A percentile compares a stretch with the other conserved stretches of the same genome.
These are phyloP conservation scores for Melastoma malabathricum DNA, from an alignment of 345 rosid genomes.

Conservation along the genomic window DNA sequence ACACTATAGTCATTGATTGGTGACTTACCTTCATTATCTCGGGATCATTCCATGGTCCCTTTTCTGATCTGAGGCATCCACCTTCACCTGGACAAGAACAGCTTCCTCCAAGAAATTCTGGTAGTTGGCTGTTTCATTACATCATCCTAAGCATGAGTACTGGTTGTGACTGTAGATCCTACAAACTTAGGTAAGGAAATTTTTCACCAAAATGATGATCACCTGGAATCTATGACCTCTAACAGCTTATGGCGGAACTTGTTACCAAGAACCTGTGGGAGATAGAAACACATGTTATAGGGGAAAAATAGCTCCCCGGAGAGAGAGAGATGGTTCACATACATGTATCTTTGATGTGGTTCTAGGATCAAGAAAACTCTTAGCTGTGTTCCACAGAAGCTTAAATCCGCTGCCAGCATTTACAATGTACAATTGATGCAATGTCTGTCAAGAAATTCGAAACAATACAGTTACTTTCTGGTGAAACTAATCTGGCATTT, in stretches of 20 bases:
- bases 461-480: neutral
- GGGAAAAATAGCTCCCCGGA: neutral
- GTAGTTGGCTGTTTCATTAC: constrained; percentile 63
- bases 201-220: neutral
- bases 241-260: constrained; percentile 58
- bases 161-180: neutral
- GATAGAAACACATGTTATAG: constrained; percentile 11
- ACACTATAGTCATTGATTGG: constrained; percentile 4
- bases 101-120: constrained; percentile 87
- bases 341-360: constrained; percentile 90
- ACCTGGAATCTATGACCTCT: constrained; percentile 81
- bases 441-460: constrained; percentile 36
- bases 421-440: constrained; percentile 87
- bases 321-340: constrained; percentile 7
- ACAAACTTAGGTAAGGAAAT: no score
- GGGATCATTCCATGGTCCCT: constrained; percentile 87
- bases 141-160: constrained; percentile 9
- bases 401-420: constrained; percentile 85
- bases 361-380: constrained; percentile 82
- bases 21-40: constrained; percentile 68
- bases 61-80: constrained; percentile 68
- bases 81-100: constrained; percentile 70
- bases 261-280: constrained; percentile 65
- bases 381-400: constrained; percentile 74
- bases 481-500: neutral